These are phyloP conservation scores for Neoboletus subvelutipes DNA, from an alignment of 768 basidiomycete species.

Conservation along the genomic window DNA sequence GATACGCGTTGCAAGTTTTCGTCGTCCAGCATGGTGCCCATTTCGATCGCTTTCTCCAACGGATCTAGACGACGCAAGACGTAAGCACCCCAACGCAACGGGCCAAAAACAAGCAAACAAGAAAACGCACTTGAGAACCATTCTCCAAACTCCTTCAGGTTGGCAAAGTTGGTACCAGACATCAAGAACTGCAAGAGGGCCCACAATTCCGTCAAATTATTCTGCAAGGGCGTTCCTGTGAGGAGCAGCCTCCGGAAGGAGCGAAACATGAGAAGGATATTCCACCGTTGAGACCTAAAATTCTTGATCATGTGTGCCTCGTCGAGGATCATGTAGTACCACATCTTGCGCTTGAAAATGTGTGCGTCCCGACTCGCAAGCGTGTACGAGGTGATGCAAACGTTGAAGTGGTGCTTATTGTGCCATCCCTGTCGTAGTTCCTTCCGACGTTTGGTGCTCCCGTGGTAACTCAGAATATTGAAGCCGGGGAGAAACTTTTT, in stretches of 20 bases:
- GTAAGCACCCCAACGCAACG: not conserved
- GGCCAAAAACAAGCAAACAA: not conserved
- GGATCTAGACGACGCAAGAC: constrained; percentile 58
- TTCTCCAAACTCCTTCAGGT: constrained; percentile 89
- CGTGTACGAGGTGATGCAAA: constrained; percentile 92
- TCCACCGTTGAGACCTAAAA: constrained; percentile 93
- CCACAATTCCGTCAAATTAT: constrained; percentile 96
- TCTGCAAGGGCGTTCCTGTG: constrained; percentile 95
- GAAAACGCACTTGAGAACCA: constrained; percentile 88
- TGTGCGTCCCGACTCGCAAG: constrained; percentile 89
- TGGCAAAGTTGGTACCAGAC: constrained; percentile 85
- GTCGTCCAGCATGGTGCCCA: constrained; percentile 71
- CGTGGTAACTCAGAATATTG: constrained; percentile 86
- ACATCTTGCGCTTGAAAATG: constrained; percentile 87
- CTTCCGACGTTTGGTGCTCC: constrained; percentile 83
- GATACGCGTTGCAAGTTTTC: constrained; percentile 82
- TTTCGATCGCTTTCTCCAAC: constrained; percentile 90
- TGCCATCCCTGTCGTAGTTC: constrained; percentile 91
- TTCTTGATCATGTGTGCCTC: constrained; percentile 99
- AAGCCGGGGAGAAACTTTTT: constrained; percentile 93
- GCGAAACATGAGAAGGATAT: constrained; percentile 83
- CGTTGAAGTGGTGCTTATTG: constrained; percentile 86
- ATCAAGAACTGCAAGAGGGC: constrained; percentile 92
- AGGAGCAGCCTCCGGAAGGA: constrained; percentile 84
- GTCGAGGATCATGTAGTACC: constrained; percentile 96